Conservation (phyloP, 108 stramenopile genomes). For the Thalassiosira profunda region DNA sequence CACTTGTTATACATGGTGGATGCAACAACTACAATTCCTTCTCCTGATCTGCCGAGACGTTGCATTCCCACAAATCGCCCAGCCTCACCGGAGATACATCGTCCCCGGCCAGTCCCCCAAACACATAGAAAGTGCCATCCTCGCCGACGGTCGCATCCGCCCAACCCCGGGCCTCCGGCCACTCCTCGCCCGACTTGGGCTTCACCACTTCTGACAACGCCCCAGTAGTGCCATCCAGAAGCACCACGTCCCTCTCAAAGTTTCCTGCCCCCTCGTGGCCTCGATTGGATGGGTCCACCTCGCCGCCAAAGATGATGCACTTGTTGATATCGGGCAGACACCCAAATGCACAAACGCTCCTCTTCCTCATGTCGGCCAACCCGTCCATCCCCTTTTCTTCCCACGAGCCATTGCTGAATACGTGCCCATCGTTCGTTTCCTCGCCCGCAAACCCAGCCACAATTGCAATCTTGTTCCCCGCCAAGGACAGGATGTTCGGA, state of each 20-base stretch:
- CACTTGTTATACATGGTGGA: too few species aligned
- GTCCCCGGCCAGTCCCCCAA: constrained; percentile 74
- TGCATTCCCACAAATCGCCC: constrained; percentile 57
- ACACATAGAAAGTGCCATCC: constrained; percentile 50
- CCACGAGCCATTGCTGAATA: constrained; percentile 38
- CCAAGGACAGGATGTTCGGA: constrained; percentile 53
- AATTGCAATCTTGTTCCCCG: constrained; percentile 35
- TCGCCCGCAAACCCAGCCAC: constrained; percentile 71
- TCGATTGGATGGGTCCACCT: constrained; percentile 66
- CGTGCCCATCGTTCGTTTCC: constrained; percentile 73
- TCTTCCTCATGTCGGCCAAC: constrained; percentile 38
- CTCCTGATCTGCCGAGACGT: too few species aligned
- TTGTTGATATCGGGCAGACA: constrained; percentile 41
- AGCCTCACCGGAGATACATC: constrained; percentile 55
- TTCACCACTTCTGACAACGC: constrained; percentile 5
- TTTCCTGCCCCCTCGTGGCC: constrained; percentile 81
- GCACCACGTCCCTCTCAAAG: constrained; percentile 64
- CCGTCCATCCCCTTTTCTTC: constrained; percentile 24
- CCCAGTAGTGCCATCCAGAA: constrained; percentile 48
- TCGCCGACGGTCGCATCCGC: constrained; percentile 48
- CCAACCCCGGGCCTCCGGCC: constrained; percentile 68
- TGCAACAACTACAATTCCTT: too few species aligned
- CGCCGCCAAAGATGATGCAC: constrained; percentile 71
- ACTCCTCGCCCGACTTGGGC: background rate
- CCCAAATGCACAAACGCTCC: constrained; percentile 63